Evolutionary conservation across 163 green algal genomes (phyloP), one percentile per base, ranked within the genome.

Genomic region (Scenedesmus sp.): DNA sequence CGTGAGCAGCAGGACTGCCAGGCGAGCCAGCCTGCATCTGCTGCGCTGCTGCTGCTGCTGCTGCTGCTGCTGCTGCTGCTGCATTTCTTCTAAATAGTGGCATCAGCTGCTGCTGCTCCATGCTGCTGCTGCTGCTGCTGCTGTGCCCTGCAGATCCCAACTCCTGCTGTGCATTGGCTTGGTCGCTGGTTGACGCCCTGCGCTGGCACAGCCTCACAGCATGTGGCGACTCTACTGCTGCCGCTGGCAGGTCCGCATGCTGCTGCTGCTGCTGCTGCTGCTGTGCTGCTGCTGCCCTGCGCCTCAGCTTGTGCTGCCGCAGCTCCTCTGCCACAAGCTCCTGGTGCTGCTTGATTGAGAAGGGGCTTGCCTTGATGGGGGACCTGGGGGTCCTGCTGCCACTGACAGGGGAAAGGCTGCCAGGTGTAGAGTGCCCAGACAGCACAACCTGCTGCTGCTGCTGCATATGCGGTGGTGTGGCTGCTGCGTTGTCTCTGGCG

Each of bases 201-300:
- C 73, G 64, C 46, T 64, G 64, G 18, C 84, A 77, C 34, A 84
- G 76, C 34, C 23, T 10, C 6, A 79, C 70, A 13, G 70, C 10
- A 52, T 52, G 70, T 1, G 70, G 70, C 70, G 70, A 79, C 82
- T 73, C 56, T 57, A 55, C 81, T 66, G 18, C 23, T 67, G 56
- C 82, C 23, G 10, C 60, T 88, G 57, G 59, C 9, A 15, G 12
- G 60, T 26, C 23, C 62, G 26, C 55, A 54, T 66, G 82, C 84
- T 77, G 84, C 59, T 13, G 26, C 56, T 74, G 20, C 83, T 88
- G 85, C 62, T 90, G 85, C 66, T 73, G 66, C 67, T 84, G 86
- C n/a, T 73, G 86, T 23, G 20, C 6, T 56, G 34, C 18, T 60
- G 57, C 83, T 73, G 54, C 52, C 82, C 57, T 86, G 81, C 52